Evolutionary conservation across 768 basidiomycete genomes (phyloP).

Genomic region (Cystofilobasidium ferigula): DNA sequence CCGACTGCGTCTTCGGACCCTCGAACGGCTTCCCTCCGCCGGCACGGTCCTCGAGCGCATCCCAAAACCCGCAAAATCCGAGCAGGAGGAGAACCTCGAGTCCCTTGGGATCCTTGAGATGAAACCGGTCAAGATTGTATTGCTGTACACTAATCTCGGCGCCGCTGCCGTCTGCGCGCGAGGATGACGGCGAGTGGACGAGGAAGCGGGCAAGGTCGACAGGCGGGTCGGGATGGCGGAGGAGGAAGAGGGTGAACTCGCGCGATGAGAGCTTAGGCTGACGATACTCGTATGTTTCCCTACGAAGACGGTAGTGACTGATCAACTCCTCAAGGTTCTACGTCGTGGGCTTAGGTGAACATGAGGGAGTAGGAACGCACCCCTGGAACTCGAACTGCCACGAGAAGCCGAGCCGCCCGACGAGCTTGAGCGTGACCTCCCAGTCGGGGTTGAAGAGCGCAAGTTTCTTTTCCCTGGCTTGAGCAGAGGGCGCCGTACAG

Average conservation of each 20-base stretch:
- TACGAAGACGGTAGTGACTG: no score
- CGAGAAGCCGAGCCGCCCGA: background rate
- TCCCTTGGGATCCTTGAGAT: conserved; percentile 18
- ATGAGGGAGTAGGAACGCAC: background rate
- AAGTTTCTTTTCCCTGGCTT: background rate
- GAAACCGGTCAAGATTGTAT: conserved; percentile 21
- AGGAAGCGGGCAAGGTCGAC: conserved; percentile 15
- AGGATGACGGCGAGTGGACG: background rate
- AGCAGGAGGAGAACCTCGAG: conserved; percentile 17
- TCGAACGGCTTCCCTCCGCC: background rate
- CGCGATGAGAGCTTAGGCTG: conserved; percentile 8
- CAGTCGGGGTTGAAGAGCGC: no score
- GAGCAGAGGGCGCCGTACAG: background rate
- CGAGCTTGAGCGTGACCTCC: background rate
- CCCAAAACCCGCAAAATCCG: conserved; percentile 10
- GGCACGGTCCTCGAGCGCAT: background rate
- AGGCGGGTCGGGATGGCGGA: conserved; percentile 6
- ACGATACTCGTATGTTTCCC: conserved; percentile 16
- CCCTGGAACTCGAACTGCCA: background rate
- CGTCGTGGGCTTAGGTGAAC: conserved; percentile 5
- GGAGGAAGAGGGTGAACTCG: conserved; percentile 15
- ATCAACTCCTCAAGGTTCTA: background rate
- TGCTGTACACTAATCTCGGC: conserved; percentile 2
- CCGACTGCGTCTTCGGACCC: background rate
- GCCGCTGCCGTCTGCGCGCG: no score